Base-by-base conservation (phyloP, 2,329 filamentous ascomycete species). In the Ceratocystis cubensis region DNA sequence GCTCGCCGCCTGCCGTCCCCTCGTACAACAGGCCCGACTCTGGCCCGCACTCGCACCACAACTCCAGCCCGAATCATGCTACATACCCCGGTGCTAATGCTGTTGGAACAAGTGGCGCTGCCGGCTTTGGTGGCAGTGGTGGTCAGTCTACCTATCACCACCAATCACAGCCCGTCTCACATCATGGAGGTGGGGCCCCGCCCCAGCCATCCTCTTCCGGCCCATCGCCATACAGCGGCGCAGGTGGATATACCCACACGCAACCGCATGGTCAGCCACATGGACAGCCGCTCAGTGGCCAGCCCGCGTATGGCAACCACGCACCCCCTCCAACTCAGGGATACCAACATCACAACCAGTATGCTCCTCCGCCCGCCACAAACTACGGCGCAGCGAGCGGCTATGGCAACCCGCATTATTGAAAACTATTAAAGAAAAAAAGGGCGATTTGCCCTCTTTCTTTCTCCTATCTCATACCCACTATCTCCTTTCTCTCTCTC, bases 121-220 rank as follows among this genome's bases (percentile, higher is more conserved):
- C 71, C 71, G 10, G 71, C 72, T 62, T 75, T 71, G 73, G 69
- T 70, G 70, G 65, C 64, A 73, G 69, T 70, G 70, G 65, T 63
- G 20, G 13, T 2, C 71, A 73, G 44, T 71, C 73, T 65, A 69
- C 74, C 66, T 69, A 70, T 17, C 69, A 71, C 17, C 70, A 70
- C 10, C 70, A 70, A 65, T 69, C 69, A 30, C 67, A 68, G 61
- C 66, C 68, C 61, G 57, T 65, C 7, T 65, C 65, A 22, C 53
- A 45, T 20, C 41, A 53, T 8, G 61, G 37, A 41, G 37, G 61
- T 25, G 57, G 25, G 10, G 17, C 45, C 45, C 68, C 68, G 30
- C 68, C 69, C 61, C 66, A 66, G n/a, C 25, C 67, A 5, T 67
- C 66, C 15, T 22, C 50, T 4, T 56, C 50, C 13, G 50, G 50